Evolutionary conservation across 139 green algal genomes (phyloP), one percentile per base, ranked within the genome.

Genomic region (Pleodorina starrii): DNA sequence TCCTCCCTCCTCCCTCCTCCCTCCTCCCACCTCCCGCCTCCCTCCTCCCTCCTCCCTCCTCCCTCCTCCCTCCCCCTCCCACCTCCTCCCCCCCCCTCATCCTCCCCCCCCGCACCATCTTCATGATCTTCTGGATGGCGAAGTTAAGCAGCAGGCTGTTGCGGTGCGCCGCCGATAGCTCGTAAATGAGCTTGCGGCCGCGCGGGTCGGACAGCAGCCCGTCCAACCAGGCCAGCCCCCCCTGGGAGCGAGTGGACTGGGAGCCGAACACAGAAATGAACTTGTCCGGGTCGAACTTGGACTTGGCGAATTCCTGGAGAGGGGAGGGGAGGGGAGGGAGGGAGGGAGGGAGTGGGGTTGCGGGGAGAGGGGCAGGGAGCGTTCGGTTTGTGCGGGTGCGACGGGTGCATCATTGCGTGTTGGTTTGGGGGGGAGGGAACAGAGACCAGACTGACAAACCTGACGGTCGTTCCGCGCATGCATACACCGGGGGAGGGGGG

Each of bases 91-190:
- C n/a, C n/a, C n/a, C 2, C 54, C 29, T 25, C 54, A 21, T 66
- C 2, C 6, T 25, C 54, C 9, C 54, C 21, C 5, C 9, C 54
- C 54, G 25, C 54, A 95, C 93, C 90, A 94, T 91, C 87, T 92
- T 93, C 50, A 98, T 86, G 51, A 96, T 97, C 69, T 94, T 94
- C 60, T 97, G 95, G 51, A 98, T 95, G n/a, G 95, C 95, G 92
- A 95, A 97, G 90, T 96, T 97, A 23, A 98, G 93, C 77, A 97
- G 90, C 91, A 97, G 89, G 86, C 94, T 94, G 87, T 94, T 96
- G 54, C 92, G 90, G 90, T 98, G 94, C 46, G 75, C 77, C 12
- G 89, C 91, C 5, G 92, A 95, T 68, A 98, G 94, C n/a, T 95
- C 90, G 76, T 98, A 98, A 25, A 98, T 95, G 10, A 98, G 88